phyloP scores from a whole-genome alignment of 768 basidiomycete species.

The Suillus subluteus region DNA sequence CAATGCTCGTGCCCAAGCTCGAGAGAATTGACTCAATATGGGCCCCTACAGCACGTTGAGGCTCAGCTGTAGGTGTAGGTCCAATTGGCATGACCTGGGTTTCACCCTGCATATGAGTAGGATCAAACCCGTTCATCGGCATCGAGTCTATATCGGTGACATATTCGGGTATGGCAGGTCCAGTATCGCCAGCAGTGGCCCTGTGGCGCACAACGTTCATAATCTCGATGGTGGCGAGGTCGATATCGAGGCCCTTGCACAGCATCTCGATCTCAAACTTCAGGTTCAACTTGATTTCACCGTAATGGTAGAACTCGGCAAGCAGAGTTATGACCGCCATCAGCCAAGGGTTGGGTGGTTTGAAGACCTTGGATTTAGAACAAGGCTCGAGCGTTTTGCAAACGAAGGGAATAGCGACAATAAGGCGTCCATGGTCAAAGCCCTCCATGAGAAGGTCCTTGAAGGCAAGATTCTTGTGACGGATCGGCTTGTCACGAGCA shows the following conservation, averaged over 20 bases:
- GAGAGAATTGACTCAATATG: conserved; percentile 84
- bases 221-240: conserved; percentile 83
- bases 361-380: conserved; percentile 89
- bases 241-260: conserved; percentile 89
- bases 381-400: conserved; percentile 96
- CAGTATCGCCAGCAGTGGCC: conserved; percentile 60
- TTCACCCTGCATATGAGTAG: conserved; percentile 51
- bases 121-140: conserved; percentile 73
- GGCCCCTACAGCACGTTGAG: conserved; percentile 67
- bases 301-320: conserved; percentile 95
- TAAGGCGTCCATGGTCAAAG: conserved; percentile 86
- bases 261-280: conserved; percentile 99
- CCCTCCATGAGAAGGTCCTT: conserved; percentile 98
- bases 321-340: conserved; percentile 93
- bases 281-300: conserved; percentile 92
- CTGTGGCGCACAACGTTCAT: conserved; percentile 82
- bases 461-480: conserved; percentile 91
- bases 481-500: conserved; percentile 90
- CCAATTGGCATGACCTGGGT: conserved; percentile 67
- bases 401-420: conserved; percentile 96
- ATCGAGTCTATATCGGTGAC: conserved; percentile 79
- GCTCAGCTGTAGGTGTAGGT: conserved; percentile 60
- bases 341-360: conserved; percentile 96
- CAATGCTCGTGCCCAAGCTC: conserved; percentile 70
- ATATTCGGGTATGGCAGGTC: conserved; percentile 76